Base-by-base conservation (phyloP, 1,284 basidiomycete genomes). In the Nidula niveotomentosa region DNA sequence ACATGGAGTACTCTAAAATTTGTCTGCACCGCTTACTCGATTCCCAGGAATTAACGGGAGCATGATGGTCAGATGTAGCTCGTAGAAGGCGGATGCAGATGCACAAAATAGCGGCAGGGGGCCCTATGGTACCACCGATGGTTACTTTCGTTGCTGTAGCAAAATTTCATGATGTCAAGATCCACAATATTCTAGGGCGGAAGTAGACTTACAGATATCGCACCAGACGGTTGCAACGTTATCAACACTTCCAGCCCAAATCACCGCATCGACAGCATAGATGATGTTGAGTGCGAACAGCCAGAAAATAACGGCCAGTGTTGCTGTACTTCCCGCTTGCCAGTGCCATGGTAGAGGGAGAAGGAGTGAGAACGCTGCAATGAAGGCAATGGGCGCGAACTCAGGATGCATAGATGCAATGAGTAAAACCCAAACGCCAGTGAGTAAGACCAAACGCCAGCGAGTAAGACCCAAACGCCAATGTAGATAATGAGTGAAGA, bases 261-360 rank as follows among this genome's bases (percentile, higher is more conserved):
- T 62, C 7, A 84, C 63, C 2, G 78, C 62, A 64, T 87, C 83
- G 52, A 84, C 61, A 48, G 69, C 73, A 55, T 70, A 70, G 41
- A 77, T 73, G 9, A 87, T 34, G 58, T 80, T 77, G 10, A 66
- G 62, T n/a, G 79, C n/a, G 18, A 78, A 74, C 0, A 82, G 70
- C 84, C 85, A 88, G n/a, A 70, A 58, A 54, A 84, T 77, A 39
- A 79, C 69, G 30, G 79, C 58, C 3, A 84, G 63, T 0, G 81
- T 85, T 0, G 79, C 73, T 12, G 79, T 67, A 60, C 86, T 88
- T 36, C 78, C 69, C 0, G 80, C 79, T 56, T 77, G 69, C 68
- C 76, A 71, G 54, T 78, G 75, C 71, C 73, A 76, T 13, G 78
- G 74, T 2, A 78, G 60, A 8, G 76, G 74, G 9, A 77, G 60